A percentile compares a stretch with the other conserved stretches of the same genome.
phyloP scores from a whole-genome alignment of 116 monocot species.

The Thalassia testudinum region DNA sequence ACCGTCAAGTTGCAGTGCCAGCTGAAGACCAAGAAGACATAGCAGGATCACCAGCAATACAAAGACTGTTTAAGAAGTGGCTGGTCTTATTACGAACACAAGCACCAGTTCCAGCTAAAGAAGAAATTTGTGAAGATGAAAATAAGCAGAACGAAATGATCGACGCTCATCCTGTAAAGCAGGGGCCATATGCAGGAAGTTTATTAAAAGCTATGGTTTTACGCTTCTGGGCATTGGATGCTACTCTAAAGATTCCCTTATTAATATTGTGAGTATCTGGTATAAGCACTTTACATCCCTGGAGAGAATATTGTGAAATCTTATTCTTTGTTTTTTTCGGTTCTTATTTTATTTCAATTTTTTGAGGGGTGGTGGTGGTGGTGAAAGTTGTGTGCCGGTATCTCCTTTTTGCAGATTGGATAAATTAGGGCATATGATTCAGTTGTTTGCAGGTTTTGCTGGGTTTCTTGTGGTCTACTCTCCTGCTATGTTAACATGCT shows the following conservation, averaged over 20 bases:
- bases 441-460: too few species aligned
- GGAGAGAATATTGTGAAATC: too few species aligned
- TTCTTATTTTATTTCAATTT: too few species aligned
- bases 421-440: too few species aligned
- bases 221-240: constrained; percentile 13
- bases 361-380: too few species aligned
- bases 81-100: neutral
- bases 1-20: neutral
- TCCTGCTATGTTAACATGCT: too few species aligned
- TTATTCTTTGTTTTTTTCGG: too few species aligned
- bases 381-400: too few species aligned
- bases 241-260: constrained; percentile 14
- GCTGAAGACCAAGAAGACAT: constrained; percentile 3
- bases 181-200: neutral
- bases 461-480: too few species aligned
- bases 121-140: neutral
- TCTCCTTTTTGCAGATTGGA: too few species aligned
- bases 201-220: constrained; percentile 5
- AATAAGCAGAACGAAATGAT: neutral
- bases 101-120: neutral
- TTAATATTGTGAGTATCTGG: constrained; percentile 25
- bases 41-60: constrained; percentile 8
- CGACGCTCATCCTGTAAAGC: neutral
- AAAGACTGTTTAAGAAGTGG: constrained; percentile 10
- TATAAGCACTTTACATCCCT: too few species aligned